phyloP scores from a whole-genome alignment of 371 early-diverging fungal genomes.

The Rhizopus delemar region DNA sequence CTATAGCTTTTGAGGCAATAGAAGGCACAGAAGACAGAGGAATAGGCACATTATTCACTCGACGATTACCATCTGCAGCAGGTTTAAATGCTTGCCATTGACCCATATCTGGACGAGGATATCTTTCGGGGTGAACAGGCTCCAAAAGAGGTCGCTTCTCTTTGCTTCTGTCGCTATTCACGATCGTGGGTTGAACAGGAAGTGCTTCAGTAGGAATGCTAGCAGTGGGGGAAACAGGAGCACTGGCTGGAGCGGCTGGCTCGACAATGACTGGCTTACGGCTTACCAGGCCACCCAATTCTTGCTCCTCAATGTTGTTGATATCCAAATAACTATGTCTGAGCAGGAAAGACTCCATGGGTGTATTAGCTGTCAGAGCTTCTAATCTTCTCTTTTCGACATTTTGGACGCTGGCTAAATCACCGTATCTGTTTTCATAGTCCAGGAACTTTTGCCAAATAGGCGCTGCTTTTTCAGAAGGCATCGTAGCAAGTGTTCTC shows the following conservation, averaged over 20 bases:
- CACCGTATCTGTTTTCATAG: constrained; percentile 88
- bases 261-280: not conserved
- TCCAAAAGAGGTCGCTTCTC: constrained; percentile 60
- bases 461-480: constrained; percentile 66
- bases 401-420: constrained; percentile 71
- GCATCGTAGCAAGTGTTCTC: constrained; percentile 72
- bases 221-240: constrained; percentile 6
- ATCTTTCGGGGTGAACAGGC: constrained; percentile 71
- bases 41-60: constrained; percentile 6
- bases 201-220: constrained; percentile 1
- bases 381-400: constrained; percentile 77
- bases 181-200: constrained; percentile 5
- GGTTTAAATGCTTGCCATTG: constrained; percentile 75
- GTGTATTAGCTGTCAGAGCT: constrained; percentile 56
- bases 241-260: constrained; percentile 3
- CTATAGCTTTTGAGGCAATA: constrained; percentile 6
- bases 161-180: constrained; percentile 17
- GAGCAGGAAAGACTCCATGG: constrained; percentile 58
- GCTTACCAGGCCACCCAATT: constrained; percentile 41
- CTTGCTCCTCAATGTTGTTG: constrained; percentile 55
- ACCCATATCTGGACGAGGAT: constrained; percentile 77
- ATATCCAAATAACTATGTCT: constrained; percentile 71
- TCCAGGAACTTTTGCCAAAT: constrained; percentile 84
- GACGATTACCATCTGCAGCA: constrained; percentile 45
- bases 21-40: constrained; percentile 10